phyloP scores from a whole-genome alignment of 129 eudicot genomes.

The Flaveria trinervia region DNA sequence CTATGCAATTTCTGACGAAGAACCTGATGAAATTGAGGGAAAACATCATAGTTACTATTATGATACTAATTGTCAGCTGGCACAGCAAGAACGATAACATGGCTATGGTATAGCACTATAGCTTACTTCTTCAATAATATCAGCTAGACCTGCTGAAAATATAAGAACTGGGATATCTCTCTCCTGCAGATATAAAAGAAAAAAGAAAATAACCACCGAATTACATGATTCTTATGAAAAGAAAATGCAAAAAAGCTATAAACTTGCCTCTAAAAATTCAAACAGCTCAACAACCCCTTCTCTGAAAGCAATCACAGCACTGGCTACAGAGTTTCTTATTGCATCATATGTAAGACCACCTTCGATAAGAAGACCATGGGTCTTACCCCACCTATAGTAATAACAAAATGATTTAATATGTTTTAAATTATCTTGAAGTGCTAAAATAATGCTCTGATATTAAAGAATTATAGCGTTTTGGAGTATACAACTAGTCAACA shows the following conservation, averaged over 20 bases:
- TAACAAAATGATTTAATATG: background rate
- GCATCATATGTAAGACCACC: slow-evolving; percentile 84
- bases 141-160: slow-evolving; percentile 96
- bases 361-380: slow-evolving; percentile 84
- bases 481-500: slow-evolving; percentile 15
- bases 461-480: background rate
- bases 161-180: slow-evolving; percentile 78
- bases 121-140: slow-evolving; percentile 87
- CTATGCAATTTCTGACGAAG: slow-evolving; percentile 77
- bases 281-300: slow-evolving; percentile 81
- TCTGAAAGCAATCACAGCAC: slow-evolving; percentile 63
- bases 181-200: slow-evolving; percentile 46
- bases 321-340: slow-evolving; percentile 68
- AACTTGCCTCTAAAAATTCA: slow-evolving; percentile 74
- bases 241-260: background rate
- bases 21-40: slow-evolving; percentile 50
- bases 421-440: background rate
- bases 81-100: slow-evolving; percentile 3
- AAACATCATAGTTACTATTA: background rate
- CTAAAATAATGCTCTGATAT: background rate
- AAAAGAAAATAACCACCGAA: background rate
- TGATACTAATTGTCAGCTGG: slow-evolving; percentile 17
- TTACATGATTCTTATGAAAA: background rate
- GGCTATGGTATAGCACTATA: slow-evolving; percentile 15
- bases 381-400: slow-evolving; percentile 75